These are phyloP conservation scores for Tetrahymena borealis DNA, from an alignment of 73 alveolate species.

Conservation along the genomic window DNA sequence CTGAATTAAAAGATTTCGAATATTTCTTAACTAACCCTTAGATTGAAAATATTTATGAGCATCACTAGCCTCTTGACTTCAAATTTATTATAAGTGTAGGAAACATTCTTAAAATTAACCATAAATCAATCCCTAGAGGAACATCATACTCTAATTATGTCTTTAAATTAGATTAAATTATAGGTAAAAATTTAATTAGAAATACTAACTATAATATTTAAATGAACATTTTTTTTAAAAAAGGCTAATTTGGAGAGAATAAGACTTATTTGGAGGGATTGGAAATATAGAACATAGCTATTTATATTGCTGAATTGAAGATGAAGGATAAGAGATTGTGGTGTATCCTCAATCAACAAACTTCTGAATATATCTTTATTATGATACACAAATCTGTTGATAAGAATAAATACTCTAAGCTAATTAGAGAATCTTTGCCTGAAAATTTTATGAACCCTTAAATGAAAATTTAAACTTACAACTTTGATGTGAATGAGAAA, in stretches of 20 bases:
- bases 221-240: not conserved
- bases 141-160: constrained; percentile 37
- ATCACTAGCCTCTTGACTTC: constrained; percentile 82
- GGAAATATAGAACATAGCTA: not conserved
- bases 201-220: not conserved
- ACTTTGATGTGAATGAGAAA: not conserved
- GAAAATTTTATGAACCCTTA: not conserved
- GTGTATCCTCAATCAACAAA: not conserved
- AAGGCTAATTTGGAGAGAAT: not conserved
- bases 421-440: not conserved
- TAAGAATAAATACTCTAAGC: not conserved
- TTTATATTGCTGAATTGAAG: not conserved
- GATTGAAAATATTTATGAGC: constrained; percentile 93
- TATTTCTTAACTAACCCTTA: constrained; percentile 69
- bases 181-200: not conserved
- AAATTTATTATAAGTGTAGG: constrained; percentile 77
- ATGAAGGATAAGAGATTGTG: not conserved
- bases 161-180: constrained; percentile 1
- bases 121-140: constrained; percentile 28
- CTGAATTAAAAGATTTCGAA: constrained; percentile 52
- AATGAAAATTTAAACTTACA: not conserved
- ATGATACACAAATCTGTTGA: not conserved
- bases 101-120: constrained; percentile 58
- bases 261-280: not conserved
- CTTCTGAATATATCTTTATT: not conserved